Base-by-base conservation (phyloP, 2,329 filamentous ascomycete species). In the Parastagonospora nodorum region DNA sequence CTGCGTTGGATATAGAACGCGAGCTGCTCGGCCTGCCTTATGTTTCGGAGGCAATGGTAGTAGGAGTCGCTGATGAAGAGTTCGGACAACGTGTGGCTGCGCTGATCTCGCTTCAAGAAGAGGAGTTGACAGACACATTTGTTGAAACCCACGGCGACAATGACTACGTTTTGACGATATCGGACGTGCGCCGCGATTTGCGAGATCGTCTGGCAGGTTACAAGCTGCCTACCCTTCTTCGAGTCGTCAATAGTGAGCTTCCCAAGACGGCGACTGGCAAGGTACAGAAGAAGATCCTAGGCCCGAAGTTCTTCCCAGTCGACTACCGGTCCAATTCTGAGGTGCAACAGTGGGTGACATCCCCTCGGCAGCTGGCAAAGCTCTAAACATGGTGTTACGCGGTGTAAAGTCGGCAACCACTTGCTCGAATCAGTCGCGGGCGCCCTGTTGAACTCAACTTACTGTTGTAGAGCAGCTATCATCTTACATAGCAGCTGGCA, bases 21-120 rank as follows among this genome's bases (percentile, higher is more conserved):
- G 80, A 82, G 53, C 75, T 82, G 56, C 69, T 83, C 19, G 73
- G 74, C 0, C 58, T 83, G 45, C 72, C 77, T 1, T 76, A 77
- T 29, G 73, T 83, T 30, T 71, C 77, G 40, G 81, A 83, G 64
- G 80, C 78, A 4, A 80, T 80, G 57, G 78, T 83, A 1, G 78
- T 83, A 3, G 80, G 81, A 1, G 72, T 83, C n/a, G 67, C 74
- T 0, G 80, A 82, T 53, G 75, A 80, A 14, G 80, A 83, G 66
- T 83, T 78, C 65, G 80, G 81, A 2, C 80, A 84, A 64, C 73
- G 80, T 15, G 81, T 84, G 2, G 81, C 77, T n/a, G 80, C 80
- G 1, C 74, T 80, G n/a, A 63, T 84, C 11, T 78, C 65, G 38
- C 53, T 78, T 36, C 74, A 75, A 49, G 60, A 71, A 10, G 66